Conservation (phyloP, 192 early-diverging fungal genomes). For the Backusella sp. region DNA sequence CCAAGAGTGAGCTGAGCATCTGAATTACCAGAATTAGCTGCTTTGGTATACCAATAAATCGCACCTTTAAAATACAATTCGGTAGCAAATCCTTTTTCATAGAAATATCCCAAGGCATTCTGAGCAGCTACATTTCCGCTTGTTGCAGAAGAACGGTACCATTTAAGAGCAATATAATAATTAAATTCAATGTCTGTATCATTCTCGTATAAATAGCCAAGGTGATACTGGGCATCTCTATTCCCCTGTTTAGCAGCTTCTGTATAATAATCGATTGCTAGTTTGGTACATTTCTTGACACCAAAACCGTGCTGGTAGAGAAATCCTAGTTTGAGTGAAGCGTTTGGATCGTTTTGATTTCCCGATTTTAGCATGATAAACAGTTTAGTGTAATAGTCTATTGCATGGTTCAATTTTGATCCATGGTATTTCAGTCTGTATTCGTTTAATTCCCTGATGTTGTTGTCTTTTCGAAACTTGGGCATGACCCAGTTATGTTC, state of each 20-base stretch:
- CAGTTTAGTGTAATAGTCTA: not conserved
- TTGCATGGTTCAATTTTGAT: not conserved
- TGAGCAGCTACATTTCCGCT: too few species aligned
- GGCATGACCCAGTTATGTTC: rapidly evolving
- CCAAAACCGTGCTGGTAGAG: not conserved
- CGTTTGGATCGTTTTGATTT: not conserved
- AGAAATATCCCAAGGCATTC: too few species aligned
- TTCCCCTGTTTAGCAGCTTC: not conserved
- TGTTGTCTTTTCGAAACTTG: not conserved
- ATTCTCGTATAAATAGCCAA: too few species aligned
- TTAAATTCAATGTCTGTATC: too few species aligned
- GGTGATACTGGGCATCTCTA: not conserved
- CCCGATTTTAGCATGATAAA: not conserved
- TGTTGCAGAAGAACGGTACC: too few species aligned
- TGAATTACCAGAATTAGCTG: too few species aligned
- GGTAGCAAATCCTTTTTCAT: too few species aligned
- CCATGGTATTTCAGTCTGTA: too few species aligned
- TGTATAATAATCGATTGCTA: not conserved
- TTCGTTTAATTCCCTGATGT: not conserved
- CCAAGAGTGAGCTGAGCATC: too few species aligned
- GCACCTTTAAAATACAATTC: too few species aligned
- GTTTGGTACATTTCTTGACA: not conserved
- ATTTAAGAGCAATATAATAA: too few species aligned
- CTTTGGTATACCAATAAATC: too few species aligned
- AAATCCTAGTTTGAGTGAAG: not conserved